Conservation (phyloP, 768 basidiomycete species). For the Tylopilus felleus region DNA sequence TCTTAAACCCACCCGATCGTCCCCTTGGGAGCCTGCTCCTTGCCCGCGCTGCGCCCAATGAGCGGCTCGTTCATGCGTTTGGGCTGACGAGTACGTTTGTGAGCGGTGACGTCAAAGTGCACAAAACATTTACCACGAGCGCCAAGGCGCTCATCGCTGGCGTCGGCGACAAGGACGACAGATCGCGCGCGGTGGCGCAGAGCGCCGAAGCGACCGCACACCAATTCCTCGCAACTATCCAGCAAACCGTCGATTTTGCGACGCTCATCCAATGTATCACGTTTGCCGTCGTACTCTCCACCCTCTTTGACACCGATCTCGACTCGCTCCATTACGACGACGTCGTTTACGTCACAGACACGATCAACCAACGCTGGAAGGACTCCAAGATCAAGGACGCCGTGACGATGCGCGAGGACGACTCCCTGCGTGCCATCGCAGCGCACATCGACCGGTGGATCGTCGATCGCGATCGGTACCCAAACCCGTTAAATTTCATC, state of each 20-base stretch:
- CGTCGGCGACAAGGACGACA: background rate
- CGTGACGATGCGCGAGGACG: slow-evolving; percentile 12
- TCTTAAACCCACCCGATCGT: slow-evolving; percentile 17
- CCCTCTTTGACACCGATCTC: slow-evolving; percentile 34
- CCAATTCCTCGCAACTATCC: slow-evolving; percentile 7
- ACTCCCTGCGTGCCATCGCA: slow-evolving; percentile 34
- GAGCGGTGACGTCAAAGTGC: slow-evolving; percentile 28
- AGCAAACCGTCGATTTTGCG: slow-evolving; percentile 28
- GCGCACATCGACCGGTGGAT: slow-evolving; percentile 35
- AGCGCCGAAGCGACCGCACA: slow-evolving; percentile 13
- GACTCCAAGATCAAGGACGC: slow-evolving; percentile 21
- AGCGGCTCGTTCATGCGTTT: slow-evolving; percentile 27
- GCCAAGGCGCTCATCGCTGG: slow-evolving; percentile 23
- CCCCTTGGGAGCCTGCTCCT: slow-evolving; percentile 15
- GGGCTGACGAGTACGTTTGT: slow-evolving; percentile 52
- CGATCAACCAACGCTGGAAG: slow-evolving; percentile 36
- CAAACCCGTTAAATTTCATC: slow-evolving; percentile 48
- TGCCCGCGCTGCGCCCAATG: slow-evolving; percentile 20
- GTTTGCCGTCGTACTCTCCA: slow-evolving; percentile 42
- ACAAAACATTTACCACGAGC: slow-evolving; percentile 26
- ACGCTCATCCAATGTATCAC: slow-evolving; percentile 43
- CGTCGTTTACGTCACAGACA: slow-evolving; percentile 36
- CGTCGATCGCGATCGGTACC: slow-evolving; percentile 22
- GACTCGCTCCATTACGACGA: slow-evolving; percentile 32
- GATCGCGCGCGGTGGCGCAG: slow-evolving; percentile 15